Base-by-base conservation (phyloP, 2,329 filamentous ascomycete genomes). In the Monosporascus sp. region DNA sequence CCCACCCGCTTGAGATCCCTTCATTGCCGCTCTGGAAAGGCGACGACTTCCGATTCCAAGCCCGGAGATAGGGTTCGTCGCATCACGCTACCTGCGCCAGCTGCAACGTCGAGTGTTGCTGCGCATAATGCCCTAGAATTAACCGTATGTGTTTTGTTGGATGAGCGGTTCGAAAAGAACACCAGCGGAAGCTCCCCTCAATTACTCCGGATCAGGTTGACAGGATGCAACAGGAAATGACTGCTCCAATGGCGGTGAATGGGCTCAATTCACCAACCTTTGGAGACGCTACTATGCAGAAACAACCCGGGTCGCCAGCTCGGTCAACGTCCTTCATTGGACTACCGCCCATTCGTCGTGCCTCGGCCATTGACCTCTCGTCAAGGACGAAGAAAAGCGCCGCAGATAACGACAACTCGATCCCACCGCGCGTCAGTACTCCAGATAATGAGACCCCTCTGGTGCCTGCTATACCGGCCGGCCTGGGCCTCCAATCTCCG, bases 321-420 rank as follows among this genome's bases (percentile, higher is more conserved):
- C 72, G 76, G 34, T 68, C 73, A 11, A 71, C 76, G 1, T 82
- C 79, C 1, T 85, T 85, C 56, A 69, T 77, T 22, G 79, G 79
- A 1, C 65, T 86, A 38, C 82, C 83, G 3, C 80, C 80, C 1
- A 83, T 85, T 53, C 75, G 80, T 46, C 74, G 80, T 34, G 76
- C 74, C 15, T 84, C 82, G 17, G 80, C 79, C 3, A 81, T 85
- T 64, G 77, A 77, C 42, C 60, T 75, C 34, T 58, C 78, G 51
- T 64, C 65, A 34, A 67, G 62, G 51, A 65, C 65, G 37, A 67
- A 62, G 51, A 72, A 69, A 52, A 70, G 68, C 8, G 63, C 66
- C 18, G 66, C 69, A 27, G 68, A 70, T 24, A 69, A 73, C 25
- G 67, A 73, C 44, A 60, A 63, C 52, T 52, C 55, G 46, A 45